Base-by-base conservation (phyloP, 2,329 filamentous ascomycete species). In the Epichloe gansuensis region DNA sequence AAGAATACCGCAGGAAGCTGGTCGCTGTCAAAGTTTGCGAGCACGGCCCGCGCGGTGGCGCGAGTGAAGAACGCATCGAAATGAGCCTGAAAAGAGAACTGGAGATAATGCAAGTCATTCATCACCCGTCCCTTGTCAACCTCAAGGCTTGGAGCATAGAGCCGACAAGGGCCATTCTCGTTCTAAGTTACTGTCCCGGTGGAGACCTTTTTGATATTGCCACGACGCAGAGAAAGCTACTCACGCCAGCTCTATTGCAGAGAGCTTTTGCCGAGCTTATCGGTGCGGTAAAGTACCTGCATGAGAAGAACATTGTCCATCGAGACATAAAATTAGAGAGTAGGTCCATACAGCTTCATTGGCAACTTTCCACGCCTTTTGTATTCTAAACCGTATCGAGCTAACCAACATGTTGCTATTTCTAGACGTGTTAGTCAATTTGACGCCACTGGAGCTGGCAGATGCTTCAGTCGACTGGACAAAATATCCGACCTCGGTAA, bases 291-390 rank as follows among this genome's bases (percentile, higher is more conserved):
- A 79, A 77, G 53, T 96, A 97, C 70, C 73, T 98, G 47, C 93
- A 98, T 67, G 74, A 80, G 51, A 75, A 87, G 60, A 84, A 81
- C 59, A 95, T 98, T 64, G 91, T 97, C 51, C 93, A 98, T 66
- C 82, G 93, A 54, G 93, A 98, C 67, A 94, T 98, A 68, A 98
- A 98, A 71, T 82, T 98, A 54, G 93, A 98, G 74, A 79, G 87
- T 93, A 77, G 70, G 83, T 75, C 12, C 8, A 27, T 5, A 11
- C 8, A 6, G 4, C 25, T 12, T 17, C 15, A 31, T 15, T n/a
- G 45, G 4, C 27, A 5, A 21, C 3, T 34, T 34, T 34, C 8
- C 13, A 15, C 7, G 34, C 17, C n/a, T 12, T 23, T 12, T 1
- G 21, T 36, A 13, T 13, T 15, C 4, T 17, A 41, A 11, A 17